Evolutionary conservation across 2,329 filamentous ascomycete genomes (phyloP).

Genomic region (Lecanicillium sp.): DNA sequence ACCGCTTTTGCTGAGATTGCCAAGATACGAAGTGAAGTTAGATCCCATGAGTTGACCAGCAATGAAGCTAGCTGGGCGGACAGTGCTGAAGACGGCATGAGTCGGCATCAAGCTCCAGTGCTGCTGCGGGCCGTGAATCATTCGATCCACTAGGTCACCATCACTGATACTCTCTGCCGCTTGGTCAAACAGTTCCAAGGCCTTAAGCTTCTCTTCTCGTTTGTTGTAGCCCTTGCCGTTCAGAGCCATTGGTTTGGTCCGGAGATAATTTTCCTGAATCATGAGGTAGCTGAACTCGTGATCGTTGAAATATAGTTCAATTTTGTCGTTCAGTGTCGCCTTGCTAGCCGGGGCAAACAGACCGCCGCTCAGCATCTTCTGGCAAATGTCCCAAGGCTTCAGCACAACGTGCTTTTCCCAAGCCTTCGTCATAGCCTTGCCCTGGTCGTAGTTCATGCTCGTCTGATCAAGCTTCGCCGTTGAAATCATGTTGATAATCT

Average conservation of each 20-base stretch:
- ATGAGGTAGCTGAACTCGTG: conserved; percentile 96
- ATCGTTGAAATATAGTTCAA: conserved; percentile 98
- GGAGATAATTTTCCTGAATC: conserved; percentile 97
- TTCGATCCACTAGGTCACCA: conserved; percentile 88
- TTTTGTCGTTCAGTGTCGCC: conserved; percentile 90
- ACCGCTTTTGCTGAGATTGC: conserved; percentile 84
- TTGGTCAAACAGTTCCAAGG: conserved; percentile 78
- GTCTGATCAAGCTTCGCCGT: conserved; percentile 84
- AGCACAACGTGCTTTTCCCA: conserved; percentile 98
- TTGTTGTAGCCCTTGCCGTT: conserved; percentile 50
- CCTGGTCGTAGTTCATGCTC: conserved; percentile 74
- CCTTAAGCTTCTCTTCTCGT: conserved; percentile 68
- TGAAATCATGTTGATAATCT: conserved; percentile 98
- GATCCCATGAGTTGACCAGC: conserved; percentile 71
- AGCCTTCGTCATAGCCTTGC: conserved; percentile 90
- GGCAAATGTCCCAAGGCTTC: conserved; percentile 96
- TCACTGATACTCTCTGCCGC: conserved; percentile 96
- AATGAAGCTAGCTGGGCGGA: conserved; percentile 81
- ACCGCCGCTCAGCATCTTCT: conserved; percentile 82
- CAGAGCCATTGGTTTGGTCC: conserved; percentile 65
- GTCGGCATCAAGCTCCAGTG: conserved; percentile 98
- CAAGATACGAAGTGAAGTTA: conserved; percentile 85
- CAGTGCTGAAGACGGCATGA: conserved; percentile 92
- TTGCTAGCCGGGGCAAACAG: conserved; percentile 82
- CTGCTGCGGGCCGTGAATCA: conserved; percentile 98